Evolutionary conservation across 2,329 filamentous ascomycete genomes (phyloP).

Genomic region (Epichloe sp.): DNA sequence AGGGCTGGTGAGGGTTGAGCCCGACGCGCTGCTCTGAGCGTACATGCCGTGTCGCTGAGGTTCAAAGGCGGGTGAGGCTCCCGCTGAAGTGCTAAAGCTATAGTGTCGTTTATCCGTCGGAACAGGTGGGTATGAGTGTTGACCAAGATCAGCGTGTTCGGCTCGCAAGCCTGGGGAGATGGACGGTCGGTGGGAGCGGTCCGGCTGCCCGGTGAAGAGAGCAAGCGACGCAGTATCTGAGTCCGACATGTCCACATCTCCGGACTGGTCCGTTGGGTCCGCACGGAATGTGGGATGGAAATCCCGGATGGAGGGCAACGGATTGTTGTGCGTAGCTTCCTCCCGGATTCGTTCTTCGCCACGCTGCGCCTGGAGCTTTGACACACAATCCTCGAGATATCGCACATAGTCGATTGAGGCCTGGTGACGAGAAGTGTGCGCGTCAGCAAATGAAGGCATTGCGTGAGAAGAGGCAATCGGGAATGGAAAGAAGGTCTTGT

Average conservation of each 20-base stretch:
- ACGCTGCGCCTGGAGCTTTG: slow-evolving; percentile 56
- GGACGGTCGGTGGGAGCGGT: slow-evolving; percentile 30
- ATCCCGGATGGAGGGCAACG: slow-evolving; percentile 24
- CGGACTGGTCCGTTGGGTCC: slow-evolving; percentile 14
- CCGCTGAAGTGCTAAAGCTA: slow-evolving; percentile 34
- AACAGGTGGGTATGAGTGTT: slow-evolving; percentile 42
- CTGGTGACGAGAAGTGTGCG: slow-evolving; percentile 28
- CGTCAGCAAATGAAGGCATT: not conserved
- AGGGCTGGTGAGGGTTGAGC: slow-evolving; percentile 45
- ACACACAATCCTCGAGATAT: slow-evolving; percentile 81
- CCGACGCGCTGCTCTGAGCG: slow-evolving; percentile 28
- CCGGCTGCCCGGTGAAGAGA: slow-evolving; percentile 20
- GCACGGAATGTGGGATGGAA: slow-evolving; percentile 29
- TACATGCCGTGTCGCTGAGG: slow-evolving; percentile 28
- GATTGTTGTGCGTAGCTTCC: slow-evolving; percentile 16
- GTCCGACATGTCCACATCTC: slow-evolving; percentile 50
- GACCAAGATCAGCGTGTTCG: slow-evolving; percentile 29
- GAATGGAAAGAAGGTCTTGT: not conserved
- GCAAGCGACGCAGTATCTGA: slow-evolving; percentile 36
- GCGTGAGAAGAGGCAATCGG: not conserved
- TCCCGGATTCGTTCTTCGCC: slow-evolving; percentile 18
- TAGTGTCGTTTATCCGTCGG: slow-evolving; percentile 37
- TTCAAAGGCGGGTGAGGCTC: slow-evolving; percentile 44
- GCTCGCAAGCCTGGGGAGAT: slow-evolving; percentile 38
- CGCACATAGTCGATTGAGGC: slow-evolving; percentile 93